These are phyloP conservation scores for Boehmeria nivea DNA, from an alignment of 306 rosid genomes.

Conservation along the genomic window DNA sequence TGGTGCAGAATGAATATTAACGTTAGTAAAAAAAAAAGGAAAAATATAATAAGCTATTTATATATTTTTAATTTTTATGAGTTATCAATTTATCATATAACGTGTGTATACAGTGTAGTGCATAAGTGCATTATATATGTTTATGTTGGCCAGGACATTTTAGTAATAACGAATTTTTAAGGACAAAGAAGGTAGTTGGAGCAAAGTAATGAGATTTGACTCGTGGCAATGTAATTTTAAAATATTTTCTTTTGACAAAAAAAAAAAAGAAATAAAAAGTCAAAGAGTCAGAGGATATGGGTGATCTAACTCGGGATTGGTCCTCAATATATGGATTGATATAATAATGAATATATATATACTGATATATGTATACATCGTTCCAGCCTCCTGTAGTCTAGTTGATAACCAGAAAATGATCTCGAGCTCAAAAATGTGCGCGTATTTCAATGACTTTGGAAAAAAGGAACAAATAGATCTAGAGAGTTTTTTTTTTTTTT, in stretches of 20 bases:
- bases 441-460: slow-evolving; percentile 23
- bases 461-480: slow-evolving; percentile 4
- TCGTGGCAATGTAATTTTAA: not conserved
- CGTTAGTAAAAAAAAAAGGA: no score
- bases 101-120: not conserved
- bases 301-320: slow-evolving; percentile 50
- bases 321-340: not conserved
- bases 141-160: no score
- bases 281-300: slow-evolving; percentile 35
- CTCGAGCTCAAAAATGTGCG: not conserved
- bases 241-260: not conserved
- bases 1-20: no score
- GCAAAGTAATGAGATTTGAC: slow-evolving; percentile 21
- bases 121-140: no score
- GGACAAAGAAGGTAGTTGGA: slow-evolving; percentile 13
- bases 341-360: not conserved
- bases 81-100: no score
- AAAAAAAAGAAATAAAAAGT: slow-evolving; percentile 18
- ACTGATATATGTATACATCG: not conserved
- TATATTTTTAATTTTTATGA: no score
- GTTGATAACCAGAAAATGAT: not conserved
- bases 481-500: slow-evolving; percentile 3
- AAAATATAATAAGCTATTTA: no score
- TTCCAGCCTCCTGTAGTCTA: not conserved
- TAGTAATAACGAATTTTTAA: no score